These are phyloP conservation scores for Aegilops umbellulata DNA, from an alignment of 176 grass and related monocot species.

Conservation along the genomic window DNA sequence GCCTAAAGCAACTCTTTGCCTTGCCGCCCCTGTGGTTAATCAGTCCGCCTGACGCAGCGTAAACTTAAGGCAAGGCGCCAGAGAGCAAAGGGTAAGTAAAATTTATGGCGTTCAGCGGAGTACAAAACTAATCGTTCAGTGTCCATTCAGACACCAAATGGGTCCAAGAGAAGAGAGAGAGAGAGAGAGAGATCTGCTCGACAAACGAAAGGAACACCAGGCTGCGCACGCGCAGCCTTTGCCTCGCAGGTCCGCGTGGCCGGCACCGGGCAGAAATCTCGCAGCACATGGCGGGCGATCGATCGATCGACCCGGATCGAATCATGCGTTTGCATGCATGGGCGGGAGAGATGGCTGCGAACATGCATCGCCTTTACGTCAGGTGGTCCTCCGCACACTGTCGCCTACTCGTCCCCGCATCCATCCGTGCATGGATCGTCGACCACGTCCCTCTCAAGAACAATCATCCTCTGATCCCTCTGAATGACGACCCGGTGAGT, in stretches of 20 bases:
- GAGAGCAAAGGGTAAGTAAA: no score
- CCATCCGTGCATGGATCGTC: neutral
- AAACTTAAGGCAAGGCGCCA: no score
- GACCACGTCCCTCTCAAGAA: neutral
- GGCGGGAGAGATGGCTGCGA: neutral
- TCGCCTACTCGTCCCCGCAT: neutral
- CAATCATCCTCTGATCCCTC: no score
- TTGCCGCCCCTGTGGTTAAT: no score
- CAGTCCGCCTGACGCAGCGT: no score
- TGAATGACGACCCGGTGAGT: neutral
- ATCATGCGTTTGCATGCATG: neutral
- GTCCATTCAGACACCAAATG: no score
- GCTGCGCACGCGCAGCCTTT: neutral
- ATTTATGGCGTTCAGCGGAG: no score
- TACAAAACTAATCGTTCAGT: no score
- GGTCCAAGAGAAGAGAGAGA: no score
- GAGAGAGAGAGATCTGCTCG: no score
- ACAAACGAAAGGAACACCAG: no score
- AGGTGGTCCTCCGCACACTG: slow-evolving; percentile 32
- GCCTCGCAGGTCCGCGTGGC: neutral
- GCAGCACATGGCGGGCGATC: neutral
- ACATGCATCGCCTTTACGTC: neutral
- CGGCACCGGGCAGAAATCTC: neutral
- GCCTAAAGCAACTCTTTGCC: no score
- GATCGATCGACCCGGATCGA: neutral